Conservation (phyloP, 2,329 filamentous ascomycete species). For the Calonectria multiphialidica region DNA sequence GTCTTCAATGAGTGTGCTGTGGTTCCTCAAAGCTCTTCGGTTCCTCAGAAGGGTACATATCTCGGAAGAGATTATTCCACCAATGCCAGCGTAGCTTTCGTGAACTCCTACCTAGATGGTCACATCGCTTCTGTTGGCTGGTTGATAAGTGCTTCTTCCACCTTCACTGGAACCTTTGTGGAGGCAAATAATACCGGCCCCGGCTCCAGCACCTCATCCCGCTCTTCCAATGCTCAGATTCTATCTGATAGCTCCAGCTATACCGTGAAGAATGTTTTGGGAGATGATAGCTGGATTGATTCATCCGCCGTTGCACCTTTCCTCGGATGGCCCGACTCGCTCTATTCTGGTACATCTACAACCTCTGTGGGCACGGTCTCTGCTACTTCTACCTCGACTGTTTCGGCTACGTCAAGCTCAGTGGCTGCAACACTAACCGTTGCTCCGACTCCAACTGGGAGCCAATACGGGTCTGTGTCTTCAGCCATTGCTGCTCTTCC, state of each 20-base stretch:
- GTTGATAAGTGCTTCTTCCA: conserved; percentile 38
- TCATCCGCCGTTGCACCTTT: conserved; percentile 44
- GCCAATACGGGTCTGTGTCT: conserved; percentile 55
- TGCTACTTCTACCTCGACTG: conserved; percentile 17
- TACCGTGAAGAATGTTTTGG: conserved; percentile 54
- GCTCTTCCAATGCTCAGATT: conserved; percentile 38
- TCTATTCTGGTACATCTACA: conserved; percentile 33
- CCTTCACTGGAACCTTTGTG: conserved; percentile 43
- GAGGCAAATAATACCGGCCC: conserved; percentile 50
- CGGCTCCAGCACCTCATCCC: conserved; percentile 39
- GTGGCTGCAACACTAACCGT: conserved; percentile 36
- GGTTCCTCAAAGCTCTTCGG: conserved; percentile 42
- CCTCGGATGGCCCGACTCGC: conserved; percentile 43
- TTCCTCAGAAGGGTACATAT: conserved; percentile 40
- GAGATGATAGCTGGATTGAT: conserved; percentile 48
- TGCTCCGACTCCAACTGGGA: conserved; percentile 49
- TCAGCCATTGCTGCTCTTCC: conserved; percentile 57
- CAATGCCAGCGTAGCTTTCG: conserved; percentile 41
- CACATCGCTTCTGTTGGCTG: conserved; percentile 44
- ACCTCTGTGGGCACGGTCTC: background rate
- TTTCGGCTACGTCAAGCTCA: conserved; percentile 20
- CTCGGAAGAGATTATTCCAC: conserved; percentile 44
- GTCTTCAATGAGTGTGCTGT: conserved; percentile 57
- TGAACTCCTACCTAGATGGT: conserved; percentile 46
- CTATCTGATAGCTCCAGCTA: conserved; percentile 61